Evolutionary conservation across 2,329 filamentous ascomycete genomes (phyloP).

Genomic region (Ophioceras dolichostomum): DNA sequence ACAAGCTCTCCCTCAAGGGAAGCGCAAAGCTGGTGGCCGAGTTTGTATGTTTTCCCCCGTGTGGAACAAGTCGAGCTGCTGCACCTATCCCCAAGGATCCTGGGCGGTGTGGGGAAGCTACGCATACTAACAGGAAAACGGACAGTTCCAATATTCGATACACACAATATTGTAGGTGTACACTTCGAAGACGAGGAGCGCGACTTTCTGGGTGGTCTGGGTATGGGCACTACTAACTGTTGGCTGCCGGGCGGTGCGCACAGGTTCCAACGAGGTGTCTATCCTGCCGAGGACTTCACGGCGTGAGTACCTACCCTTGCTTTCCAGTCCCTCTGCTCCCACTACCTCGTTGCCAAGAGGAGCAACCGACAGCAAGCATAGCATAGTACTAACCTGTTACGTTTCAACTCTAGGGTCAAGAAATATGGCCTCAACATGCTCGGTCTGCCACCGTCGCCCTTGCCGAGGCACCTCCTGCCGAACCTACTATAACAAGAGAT

Average conservation of each 20-base stretch:
- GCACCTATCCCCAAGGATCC: slow-evolving; percentile 8
- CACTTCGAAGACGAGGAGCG: slow-evolving; percentile 18
- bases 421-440: slow-evolving; percentile 99
- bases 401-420: slow-evolving; percentile 47
- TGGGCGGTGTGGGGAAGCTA: neutral
- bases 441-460: slow-evolving; percentile 28
- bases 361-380: no score
- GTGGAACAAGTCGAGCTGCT: no score
- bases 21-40: slow-evolving; percentile 81
- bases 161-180: slow-evolving; percentile 92
- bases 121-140: no score
- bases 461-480: neutral
- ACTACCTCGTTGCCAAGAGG: no score
- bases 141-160: slow-evolving; percentile 90
- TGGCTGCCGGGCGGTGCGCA: neutral
- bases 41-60: slow-evolving; percentile 66
- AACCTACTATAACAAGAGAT: no score
- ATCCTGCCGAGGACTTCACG: slow-evolving; percentile 94
- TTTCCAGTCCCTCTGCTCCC: neutral
- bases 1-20: slow-evolving; percentile 87
- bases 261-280: slow-evolving; percentile 74
- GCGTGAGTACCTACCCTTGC: slow-evolving; percentile 27
- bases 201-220: no score
- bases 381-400: neutral
- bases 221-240: neutral